Conservation (phyloP, 2,329 filamentous ascomycete genomes). For the Hypoxylon sp. region DNA sequence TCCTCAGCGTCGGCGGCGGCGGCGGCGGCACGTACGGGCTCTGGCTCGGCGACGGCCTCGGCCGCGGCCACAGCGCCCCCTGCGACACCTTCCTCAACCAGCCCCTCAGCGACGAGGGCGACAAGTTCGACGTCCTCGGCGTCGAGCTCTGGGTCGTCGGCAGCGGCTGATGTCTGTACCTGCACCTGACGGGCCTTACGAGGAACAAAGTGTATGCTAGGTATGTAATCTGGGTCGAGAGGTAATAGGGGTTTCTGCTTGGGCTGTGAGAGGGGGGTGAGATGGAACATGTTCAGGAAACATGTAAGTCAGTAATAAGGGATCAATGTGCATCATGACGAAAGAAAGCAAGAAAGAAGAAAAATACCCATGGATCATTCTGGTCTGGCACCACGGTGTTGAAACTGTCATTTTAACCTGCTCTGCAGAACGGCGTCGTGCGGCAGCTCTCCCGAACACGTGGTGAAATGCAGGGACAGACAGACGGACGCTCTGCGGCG, state of each 20-base stretch:
- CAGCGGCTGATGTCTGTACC: slow-evolving; percentile 38
- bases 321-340: too few relatives aligned
- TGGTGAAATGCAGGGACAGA: background rate
- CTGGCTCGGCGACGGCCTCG: slow-evolving; percentile 88
- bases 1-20: slow-evolving; percentile 75
- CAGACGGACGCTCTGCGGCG: background rate
- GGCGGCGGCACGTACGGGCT: slow-evolving; percentile 90
- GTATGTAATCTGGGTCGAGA: background rate
- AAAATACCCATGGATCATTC: too few relatives aligned
- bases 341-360: too few relatives aligned
- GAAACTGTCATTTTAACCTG: too few relatives aligned
- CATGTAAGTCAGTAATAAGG: too few relatives aligned
- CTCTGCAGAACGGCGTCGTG: background rate
- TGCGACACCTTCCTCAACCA: slow-evolving; percentile 97
- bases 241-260: background rate
- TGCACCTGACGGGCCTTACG: too few relatives aligned
- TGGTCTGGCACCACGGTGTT: too few relatives aligned
- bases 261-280: too few relatives aligned
- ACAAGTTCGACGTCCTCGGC: slow-evolving; percentile 88
- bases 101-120: slow-evolving; percentile 88
- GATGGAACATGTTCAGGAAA: too few relatives aligned
- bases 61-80: slow-evolving; percentile 80
- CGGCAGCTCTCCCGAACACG: background rate
- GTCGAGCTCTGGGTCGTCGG: slow-evolving; percentile 96
- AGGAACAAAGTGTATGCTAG: too few relatives aligned